A percentile compares a stretch with the other conserved stretches of the same genome.
These are phyloP conservation scores for Acacia confusa DNA, from an alignment of 306 rosid species.

Conservation along the genomic window DNA sequence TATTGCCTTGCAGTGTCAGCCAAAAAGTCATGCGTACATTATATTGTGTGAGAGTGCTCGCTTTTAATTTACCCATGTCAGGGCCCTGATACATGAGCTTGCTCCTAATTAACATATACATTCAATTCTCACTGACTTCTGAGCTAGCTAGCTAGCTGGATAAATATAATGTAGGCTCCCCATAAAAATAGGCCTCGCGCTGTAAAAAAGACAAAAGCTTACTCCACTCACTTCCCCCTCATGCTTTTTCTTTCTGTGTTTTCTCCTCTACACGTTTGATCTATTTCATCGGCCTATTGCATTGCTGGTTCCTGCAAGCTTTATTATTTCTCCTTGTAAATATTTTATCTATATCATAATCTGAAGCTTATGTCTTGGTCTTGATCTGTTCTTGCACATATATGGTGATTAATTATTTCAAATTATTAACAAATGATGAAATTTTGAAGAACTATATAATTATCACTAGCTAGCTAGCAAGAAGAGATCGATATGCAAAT, in stretches of 20 bases:
- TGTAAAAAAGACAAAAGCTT: background rate
- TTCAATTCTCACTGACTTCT: background rate
- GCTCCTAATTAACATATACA: slow-evolving; percentile 21
- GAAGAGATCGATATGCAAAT: background rate
- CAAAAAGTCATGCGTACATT: slow-evolving; percentile 56
- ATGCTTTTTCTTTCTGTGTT: slow-evolving; percentile 11
- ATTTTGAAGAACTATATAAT: background rate
- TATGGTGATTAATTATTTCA: background rate
- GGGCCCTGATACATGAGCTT: background rate
- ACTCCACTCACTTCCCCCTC: slow-evolving; percentile 1
- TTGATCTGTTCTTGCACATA: background rate
- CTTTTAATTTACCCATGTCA: slow-evolving; percentile 47
- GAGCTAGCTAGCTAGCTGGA: background rate
- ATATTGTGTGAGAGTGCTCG: slow-evolving; percentile 42
- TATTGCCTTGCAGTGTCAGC: slow-evolving; percentile 76
- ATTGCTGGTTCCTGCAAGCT: background rate
- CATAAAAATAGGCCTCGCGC: slow-evolving; percentile 2
- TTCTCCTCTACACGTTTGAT: background rate
- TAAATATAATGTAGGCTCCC: background rate
- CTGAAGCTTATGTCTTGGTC: background rate
- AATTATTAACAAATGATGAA: background rate
- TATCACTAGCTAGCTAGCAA: background rate
- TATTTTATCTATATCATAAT: background rate
- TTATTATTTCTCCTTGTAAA: background rate
- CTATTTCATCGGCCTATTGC: background rate